Evolutionary conservation across 2,329 filamentous ascomycete species (phyloP), one percentile per base, ranked within the genome.

Genomic region (Sporothrix sp.): DNA sequence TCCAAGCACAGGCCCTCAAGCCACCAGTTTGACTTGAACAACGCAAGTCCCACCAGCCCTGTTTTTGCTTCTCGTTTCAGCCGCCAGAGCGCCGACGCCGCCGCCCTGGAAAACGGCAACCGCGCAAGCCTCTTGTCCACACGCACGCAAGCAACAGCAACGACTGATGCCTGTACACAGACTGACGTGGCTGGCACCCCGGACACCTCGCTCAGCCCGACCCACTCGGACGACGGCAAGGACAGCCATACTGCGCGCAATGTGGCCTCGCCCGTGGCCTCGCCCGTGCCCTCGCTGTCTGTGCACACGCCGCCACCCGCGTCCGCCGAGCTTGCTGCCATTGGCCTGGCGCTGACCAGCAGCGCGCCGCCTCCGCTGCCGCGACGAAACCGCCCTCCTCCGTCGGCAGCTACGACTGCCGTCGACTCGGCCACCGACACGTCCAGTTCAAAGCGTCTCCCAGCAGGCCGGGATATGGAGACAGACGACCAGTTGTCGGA

Each of bases 21-120:
- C 69, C 87, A 84, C 52, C 79, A 85, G 58, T 94, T 96, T 64
- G 87, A 91, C 61, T 93, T 87, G 66, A 13, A 35, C 28, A 81
- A 81, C 57, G 85, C 87, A 3, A 80, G 75, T 48, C 84, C 87
- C 1, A 79, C 79, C 9, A 95, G 87, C 64, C 87, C 89, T 1
- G 69, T 81, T n/a, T 77, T 73, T 51, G 69, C 70, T 47, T 32
- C 37, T 27, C 74, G 70, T 53, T 75, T 74, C 54, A 66, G 81
- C 70, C 65, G 85, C 54, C 80, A 79, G 61, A 95, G 87, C 66
- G 69, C 81, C 20, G 85, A 89, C 55, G 85, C 82, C 9, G 72
- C 69, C 44, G 64, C 70, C 14, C 72, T 73, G 5, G 67, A 58
- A 39, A 74, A 74, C 50, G 85, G 80, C 61, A 80, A 84, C 59